These are phyloP conservation scores for Penicillium coffeae DNA, from an alignment of 495 filamentous ascomycete species.

Conservation along the genomic window DNA sequence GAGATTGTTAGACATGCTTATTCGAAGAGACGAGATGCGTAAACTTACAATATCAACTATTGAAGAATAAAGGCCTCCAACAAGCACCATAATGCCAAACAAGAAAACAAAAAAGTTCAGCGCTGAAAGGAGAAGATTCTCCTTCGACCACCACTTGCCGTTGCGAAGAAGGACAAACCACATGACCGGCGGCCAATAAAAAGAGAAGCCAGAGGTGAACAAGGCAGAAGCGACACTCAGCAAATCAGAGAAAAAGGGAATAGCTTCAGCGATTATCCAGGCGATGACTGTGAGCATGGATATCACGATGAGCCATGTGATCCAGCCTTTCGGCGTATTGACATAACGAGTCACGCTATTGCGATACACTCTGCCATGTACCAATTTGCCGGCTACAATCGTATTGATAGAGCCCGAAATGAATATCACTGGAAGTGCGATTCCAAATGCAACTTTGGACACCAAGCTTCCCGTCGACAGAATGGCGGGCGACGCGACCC, in stretches of 20 bases:
- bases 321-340: conserved; percentile 51
- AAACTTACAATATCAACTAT: conserved; percentile 54
- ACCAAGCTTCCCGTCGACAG: conserved; percentile 53
- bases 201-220: conserved; percentile 15
- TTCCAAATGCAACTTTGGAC: conserved; percentile 63
- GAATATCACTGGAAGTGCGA: conserved; percentile 68
- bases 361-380: conserved; percentile 52
- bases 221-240: conserved; percentile 50
- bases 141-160: conserved; percentile 25
- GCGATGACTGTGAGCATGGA: conserved; percentile 50
- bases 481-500: conserved; percentile 61
- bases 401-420: conserved; percentile 59
- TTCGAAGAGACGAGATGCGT: too few relatives aligned
- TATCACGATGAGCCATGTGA: conserved; percentile 52
- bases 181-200: conserved; percentile 43
- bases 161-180: conserved; percentile 52
- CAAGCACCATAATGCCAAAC: conserved; percentile 42
- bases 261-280: conserved; percentile 61
- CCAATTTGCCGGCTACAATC: conserved; percentile 53
- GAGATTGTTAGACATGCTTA: too few relatives aligned
- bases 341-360: conserved; percentile 49
- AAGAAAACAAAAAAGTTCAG: conserved; percentile 12
- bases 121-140: conserved; percentile 14
- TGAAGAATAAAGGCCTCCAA: conserved; percentile 49
- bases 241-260: conserved; percentile 61